Evolutionary conservation across 164 flowering plant genomes (phyloP), one percentile per base, ranked within the genome.

Genomic region (Platanus orientalis): DNA sequence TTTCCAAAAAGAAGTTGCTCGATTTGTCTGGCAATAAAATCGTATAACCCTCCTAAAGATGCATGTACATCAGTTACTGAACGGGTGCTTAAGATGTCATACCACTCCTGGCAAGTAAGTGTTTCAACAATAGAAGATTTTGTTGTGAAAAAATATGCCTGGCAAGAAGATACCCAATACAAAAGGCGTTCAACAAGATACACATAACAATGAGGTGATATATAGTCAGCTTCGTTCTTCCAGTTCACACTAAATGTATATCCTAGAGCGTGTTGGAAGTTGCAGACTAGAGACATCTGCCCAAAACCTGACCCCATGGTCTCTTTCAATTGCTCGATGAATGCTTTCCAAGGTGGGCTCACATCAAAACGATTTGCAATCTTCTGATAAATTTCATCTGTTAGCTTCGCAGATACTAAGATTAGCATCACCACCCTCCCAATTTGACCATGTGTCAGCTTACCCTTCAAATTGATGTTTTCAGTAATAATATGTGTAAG

Each of bases 181-280:
- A 80, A 19, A 52, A 78, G 79, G 19, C 84, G 81, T 32, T 90
- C 92, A 21, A 86, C 39, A 56, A 84, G 79, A 71, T 80, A 86
- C 49, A 86, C 36, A 59, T 76, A 86, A 73, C 79, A 80, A 50
- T 34, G 58, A 6, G 97, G 97, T 17, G 88, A 74, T 25, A 88
- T 81, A 45, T 77, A 81, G 59, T 80, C 87, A 57, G 7, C 2
- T 25, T 60, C 72, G 21, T 1, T 55, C 52, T 45, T 60, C 88
- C 88, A 81, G 61, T 76, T 66, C n/a, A 60, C 49, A 2, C n/a
- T 45, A 17, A 16, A 45, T 13, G 49, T 45, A 45, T 45, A 17
- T 45, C 16, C n/a, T 5, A 45, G 49, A 45, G 49, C 88, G 36
- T 12, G 52, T 32, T 40, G 52, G 4, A 86, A 64, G 7, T n/a